phyloP scores from a whole-genome alignment of 2,329 filamentous ascomycete species.

The Coleophoma eucalyptorum region DNA sequence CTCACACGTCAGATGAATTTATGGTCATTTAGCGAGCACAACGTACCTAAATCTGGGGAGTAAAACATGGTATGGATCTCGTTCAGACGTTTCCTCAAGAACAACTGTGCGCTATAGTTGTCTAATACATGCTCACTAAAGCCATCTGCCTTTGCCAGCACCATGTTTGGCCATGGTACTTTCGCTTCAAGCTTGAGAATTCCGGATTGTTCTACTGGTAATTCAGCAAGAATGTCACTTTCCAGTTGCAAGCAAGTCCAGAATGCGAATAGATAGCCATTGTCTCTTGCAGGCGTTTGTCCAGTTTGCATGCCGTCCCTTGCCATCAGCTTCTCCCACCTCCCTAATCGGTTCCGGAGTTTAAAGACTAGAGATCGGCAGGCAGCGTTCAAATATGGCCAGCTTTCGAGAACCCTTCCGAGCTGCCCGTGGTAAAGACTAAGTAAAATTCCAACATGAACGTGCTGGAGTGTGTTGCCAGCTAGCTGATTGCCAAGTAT shows the following conservation, averaged over 20 bases:
- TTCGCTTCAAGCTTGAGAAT: conserved; percentile 58
- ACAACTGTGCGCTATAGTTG: conserved; percentile 61
- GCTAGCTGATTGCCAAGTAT: conserved; percentile 81
- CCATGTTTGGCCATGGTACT: conserved; percentile 63
- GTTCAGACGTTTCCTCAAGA: conserved; percentile 62
- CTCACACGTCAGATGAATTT: conserved; percentile 33
- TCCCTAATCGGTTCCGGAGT: conserved; percentile 54
- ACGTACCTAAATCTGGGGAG: conserved; percentile 21
- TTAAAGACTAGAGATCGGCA: conserved; percentile 64
- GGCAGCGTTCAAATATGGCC: conserved; percentile 54
- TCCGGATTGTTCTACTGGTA: conserved; percentile 59
- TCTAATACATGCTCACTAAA: conserved; percentile 46
- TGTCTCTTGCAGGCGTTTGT: conserved; percentile 37
- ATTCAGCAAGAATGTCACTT: conserved; percentile 89
- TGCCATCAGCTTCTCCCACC: conserved; percentile 34
- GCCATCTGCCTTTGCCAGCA: conserved; percentile 37
- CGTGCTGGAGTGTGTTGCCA: conserved; percentile 77
- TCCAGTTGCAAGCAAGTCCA: conserved; percentile 95
- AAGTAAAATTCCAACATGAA: conserved; percentile 80
- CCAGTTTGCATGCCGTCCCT: background rate
- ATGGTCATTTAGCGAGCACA: conserved; percentile 40
- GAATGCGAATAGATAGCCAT: conserved; percentile 72
- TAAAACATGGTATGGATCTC: conserved; percentile 47
- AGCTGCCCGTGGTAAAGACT: conserved; percentile 88
- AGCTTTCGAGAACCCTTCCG: conserved; percentile 82